Percentiles rank a stretch among this genome's conserved stretches.
Evolutionary conservation across 177 flowering plant species (phyloP).

Genomic region (Vitis hybrid): DNA sequence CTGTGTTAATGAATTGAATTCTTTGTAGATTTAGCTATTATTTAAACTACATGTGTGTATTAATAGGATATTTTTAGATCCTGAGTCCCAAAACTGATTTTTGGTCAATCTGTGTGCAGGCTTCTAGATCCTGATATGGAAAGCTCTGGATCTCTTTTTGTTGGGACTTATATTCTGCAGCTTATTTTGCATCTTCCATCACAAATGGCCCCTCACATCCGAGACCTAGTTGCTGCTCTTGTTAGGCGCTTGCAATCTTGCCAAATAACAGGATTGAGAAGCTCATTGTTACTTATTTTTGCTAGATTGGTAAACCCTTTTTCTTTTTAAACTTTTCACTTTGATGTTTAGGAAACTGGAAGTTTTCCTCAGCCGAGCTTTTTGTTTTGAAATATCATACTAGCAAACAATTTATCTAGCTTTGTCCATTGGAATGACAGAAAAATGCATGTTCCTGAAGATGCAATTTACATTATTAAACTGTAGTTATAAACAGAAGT

Average conservation of each 20-base stretch:
- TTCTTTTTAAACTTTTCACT: not conserved
- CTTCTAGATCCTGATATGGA: conserved; percentile 85
- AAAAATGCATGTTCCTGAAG: not conserved
- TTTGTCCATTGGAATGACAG: not conserved
- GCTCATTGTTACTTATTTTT: conserved; percentile 80
- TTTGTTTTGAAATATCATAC: not conserved
- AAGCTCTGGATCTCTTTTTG: conserved; percentile 94
- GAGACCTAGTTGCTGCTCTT: conserved; percentile 77
- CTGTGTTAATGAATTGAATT: too few species aligned
- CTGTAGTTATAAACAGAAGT: not conserved
- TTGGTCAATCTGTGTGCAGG: conserved; percentile 45
- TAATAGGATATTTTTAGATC: not conserved
- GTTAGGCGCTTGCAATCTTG: conserved; percentile 89
- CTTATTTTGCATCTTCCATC: conserved; percentile 84
- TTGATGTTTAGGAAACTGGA: not conserved
- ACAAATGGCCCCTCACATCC: conserved; percentile 76
- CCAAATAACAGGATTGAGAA: conserved; percentile 66
- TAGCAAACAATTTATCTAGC: not conserved
- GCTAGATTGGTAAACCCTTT: conserved; percentile 76
- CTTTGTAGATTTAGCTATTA: too few species aligned
- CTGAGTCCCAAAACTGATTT: conserved; percentile 6
- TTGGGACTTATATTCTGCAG: conserved; percentile 85
- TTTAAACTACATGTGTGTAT: not conserved
- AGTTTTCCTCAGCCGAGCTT: not conserved
- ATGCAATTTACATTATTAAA: not conserved